Evolutionary conservation across 495 filamentous ascomycete genomes (phyloP).

Genomic region (Pyrenula aspistea): DNA sequence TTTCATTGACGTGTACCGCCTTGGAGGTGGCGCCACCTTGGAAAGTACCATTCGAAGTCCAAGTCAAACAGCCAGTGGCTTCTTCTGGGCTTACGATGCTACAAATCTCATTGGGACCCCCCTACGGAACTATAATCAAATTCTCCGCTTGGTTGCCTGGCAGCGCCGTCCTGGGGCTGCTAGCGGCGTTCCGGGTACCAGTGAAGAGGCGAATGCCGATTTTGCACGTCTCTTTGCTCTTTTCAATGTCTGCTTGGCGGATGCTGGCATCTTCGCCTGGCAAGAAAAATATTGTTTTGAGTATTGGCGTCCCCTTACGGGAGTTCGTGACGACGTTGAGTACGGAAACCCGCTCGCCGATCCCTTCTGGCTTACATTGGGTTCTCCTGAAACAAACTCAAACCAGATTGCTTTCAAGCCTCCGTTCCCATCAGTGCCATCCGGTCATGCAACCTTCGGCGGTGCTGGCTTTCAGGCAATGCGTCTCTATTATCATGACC

Average conservation of each 20-base stretch:
- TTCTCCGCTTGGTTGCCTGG: conserved; percentile 17
- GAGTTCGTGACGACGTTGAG: conserved; percentile 17
- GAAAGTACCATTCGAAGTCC: conserved; percentile 15
- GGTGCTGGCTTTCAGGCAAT: conserved; percentile 22
- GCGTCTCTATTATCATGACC: too few relatives aligned
- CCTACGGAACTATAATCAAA: conserved; percentile 15
- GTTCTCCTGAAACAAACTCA: conserved; percentile 24
- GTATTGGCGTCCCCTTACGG: conserved; percentile 23
- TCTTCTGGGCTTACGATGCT: conserved; percentile 26
- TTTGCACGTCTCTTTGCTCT: conserved; percentile 21
- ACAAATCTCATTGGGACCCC: conserved; percentile 21
- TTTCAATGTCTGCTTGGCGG: conserved; percentile 16
- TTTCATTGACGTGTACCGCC: conserved; percentile 12
- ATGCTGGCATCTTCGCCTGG: conserved; percentile 25
- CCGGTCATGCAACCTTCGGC: conserved; percentile 25
- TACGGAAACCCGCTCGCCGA: conserved; percentile 8
- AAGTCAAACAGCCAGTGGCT: conserved; percentile 14
- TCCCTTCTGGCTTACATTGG: conserved; percentile 19
- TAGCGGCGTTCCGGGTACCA: too few relatives aligned
- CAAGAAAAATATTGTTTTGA: conserved; percentile 20
- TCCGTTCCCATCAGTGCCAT: conserved; percentile 21
- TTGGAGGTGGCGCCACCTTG: conserved; percentile 12
- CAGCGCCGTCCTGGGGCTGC: too few relatives aligned
- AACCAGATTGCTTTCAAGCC: conserved; percentile 21
- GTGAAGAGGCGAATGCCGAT: conserved; percentile 22